These are phyloP conservation scores for Tilletia setariae DNA, from an alignment of 1,284 basidiomycete genomes.

Conservation along the genomic window DNA sequence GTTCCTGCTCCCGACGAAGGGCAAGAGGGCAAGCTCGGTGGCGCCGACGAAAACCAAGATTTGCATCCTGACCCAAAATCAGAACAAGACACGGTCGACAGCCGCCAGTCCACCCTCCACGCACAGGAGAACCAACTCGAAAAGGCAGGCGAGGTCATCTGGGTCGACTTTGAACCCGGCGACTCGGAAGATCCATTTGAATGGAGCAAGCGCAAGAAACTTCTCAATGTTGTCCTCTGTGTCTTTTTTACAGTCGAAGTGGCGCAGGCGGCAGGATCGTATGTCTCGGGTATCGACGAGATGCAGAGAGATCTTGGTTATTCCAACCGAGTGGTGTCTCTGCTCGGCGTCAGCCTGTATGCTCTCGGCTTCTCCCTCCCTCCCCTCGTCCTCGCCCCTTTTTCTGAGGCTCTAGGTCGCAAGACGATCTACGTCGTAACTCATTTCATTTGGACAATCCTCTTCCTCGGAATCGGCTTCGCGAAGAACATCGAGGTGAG, in stretches of 20 bases:
- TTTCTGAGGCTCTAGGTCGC: constrained; percentile 74
- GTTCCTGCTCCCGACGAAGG: too few species aligned
- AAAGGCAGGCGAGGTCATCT: constrained; percentile 43
- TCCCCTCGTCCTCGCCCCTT: constrained; percentile 65
- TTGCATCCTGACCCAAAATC: too few species aligned
- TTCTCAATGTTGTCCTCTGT: constrained; percentile 64
- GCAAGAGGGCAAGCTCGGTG: too few species aligned
- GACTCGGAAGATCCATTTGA: constrained; percentile 64
- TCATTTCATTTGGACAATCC: constrained; percentile 54
- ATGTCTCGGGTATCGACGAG: constrained; percentile 62
- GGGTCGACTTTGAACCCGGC: constrained; percentile 62
- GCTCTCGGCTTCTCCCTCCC: constrained; percentile 67
- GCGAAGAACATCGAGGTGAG: constrained; percentile 61
- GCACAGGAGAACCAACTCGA: not conserved
- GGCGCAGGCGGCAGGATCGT: constrained; percentile 60
- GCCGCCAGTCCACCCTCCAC: not conserved
- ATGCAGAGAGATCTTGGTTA: constrained; percentile 68
- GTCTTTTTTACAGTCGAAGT: constrained; percentile 61
- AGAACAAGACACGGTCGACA: too few species aligned
- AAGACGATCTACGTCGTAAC: constrained; percentile 67
- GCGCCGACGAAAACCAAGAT: too few species aligned
- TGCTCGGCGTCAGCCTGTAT: constrained; percentile 61
- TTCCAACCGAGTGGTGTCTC: constrained; percentile 63
- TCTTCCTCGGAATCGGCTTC: constrained; percentile 38
- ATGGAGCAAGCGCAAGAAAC: constrained; percentile 61